Evolutionary conservation across 352 stramenopile species (phyloP).

Genomic region (Phytophthora uliginosa): DNA sequence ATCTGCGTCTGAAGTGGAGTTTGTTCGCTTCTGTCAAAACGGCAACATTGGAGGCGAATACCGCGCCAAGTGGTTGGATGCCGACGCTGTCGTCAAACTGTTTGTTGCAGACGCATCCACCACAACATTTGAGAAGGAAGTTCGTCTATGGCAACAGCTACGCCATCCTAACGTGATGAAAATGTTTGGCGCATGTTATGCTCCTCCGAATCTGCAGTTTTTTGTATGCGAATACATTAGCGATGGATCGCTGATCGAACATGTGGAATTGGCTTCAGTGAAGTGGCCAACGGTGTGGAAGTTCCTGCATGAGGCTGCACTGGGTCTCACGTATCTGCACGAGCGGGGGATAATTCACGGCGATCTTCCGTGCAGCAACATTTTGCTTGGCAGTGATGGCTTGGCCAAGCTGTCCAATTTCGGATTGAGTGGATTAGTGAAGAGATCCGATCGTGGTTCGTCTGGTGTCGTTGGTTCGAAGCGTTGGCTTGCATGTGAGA

Average conservation of each 20-base stretch:
- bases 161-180: constrained; percentile 36
- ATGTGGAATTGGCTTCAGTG: not conserved
- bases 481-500: constrained; percentile 27
- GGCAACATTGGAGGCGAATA: constrained; percentile 15
- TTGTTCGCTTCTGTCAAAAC: not conserved
- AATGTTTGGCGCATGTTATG: constrained; percentile 23
- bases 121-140: constrained; percentile 7
- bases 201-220: constrained; percentile 10
- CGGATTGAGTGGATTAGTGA: constrained; percentile 18
- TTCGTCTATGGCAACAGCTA: constrained; percentile 19
- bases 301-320: constrained; percentile 14
- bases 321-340: constrained; percentile 22
- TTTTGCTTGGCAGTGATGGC: constrained; percentile 32
- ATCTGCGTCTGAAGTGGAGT: constrained; percentile 12
- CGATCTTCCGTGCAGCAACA: constrained; percentile 40
- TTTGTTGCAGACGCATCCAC: constrained; percentile 6
- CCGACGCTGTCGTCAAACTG: constrained; percentile 21
- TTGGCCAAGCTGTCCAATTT: constrained; percentile 44
- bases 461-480: not conserved
- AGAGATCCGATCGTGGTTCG: not conserved
- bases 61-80: constrained; percentile 25
- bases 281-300: constrained; percentile 3
- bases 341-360: constrained; percentile 23
- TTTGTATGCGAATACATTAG: constrained; percentile 24
- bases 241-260: constrained; percentile 9